phyloP scores from a whole-genome alignment of 345 rosid species.

The Kandelia obovata region DNA sequence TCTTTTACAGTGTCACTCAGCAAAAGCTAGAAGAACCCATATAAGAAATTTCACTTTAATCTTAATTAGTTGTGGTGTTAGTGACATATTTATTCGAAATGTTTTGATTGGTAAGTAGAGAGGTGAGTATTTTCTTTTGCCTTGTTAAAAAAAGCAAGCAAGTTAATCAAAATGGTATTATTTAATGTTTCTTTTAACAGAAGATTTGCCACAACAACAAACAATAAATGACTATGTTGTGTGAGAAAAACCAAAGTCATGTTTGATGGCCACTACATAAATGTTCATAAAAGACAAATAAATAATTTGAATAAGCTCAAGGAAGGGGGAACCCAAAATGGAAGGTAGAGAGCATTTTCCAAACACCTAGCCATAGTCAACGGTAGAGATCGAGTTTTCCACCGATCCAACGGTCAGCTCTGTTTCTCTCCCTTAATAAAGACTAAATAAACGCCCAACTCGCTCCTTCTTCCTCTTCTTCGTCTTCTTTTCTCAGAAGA shows the following conservation, averaged over 20 bases:
- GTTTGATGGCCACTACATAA: too few relatives aligned
- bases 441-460: too few relatives aligned
- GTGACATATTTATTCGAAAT: too few relatives aligned
- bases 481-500: background rate
- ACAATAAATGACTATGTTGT: background rate
- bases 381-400: constrained; percentile 25
- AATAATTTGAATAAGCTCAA: background rate
- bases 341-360: constrained; percentile 29
- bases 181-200: too few relatives aligned
- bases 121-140: too few relatives aligned
- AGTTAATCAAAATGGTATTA: too few relatives aligned
- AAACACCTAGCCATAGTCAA: constrained; percentile 32
- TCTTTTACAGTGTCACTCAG: too few relatives aligned
- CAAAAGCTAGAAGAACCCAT: too few relatives aligned
- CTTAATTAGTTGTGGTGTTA: too few relatives aligned
- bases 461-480: constrained; percentile 19
- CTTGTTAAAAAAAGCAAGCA: too few relatives aligned
- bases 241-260: constrained; percentile 3
- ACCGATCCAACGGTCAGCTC: constrained; percentile 43
- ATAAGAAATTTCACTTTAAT: too few relatives aligned
- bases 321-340: constrained; percentile 9
- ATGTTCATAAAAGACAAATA: background rate
- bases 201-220: background rate
- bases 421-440: background rate
- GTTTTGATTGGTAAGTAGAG: too few relatives aligned